These are phyloP conservation scores for Suhomyces vadensis DNA, from an alignment of 805 yeast genomes.

Conservation along the genomic window DNA sequence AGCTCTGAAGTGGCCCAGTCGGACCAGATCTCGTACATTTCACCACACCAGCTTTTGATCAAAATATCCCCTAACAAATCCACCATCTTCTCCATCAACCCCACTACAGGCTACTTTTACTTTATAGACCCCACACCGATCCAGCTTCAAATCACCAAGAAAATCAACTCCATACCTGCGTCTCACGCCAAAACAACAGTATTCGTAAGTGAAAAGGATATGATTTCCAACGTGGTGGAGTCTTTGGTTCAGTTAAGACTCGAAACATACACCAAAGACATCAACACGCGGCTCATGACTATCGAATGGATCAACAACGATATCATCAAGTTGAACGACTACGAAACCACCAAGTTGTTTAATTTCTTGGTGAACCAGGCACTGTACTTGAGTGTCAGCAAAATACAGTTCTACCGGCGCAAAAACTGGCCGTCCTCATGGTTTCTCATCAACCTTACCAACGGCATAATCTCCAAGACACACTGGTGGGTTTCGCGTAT, in stretches of 20 bases:
- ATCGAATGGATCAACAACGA: conserved; percentile 70
- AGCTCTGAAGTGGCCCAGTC: neutral
- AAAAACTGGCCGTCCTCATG: conserved; percentile 59
- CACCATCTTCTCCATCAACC: conserved; percentile 40
- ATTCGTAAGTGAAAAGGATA: conserved; percentile 31
- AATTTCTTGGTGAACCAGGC: conserved; percentile 29
- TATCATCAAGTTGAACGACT: conserved; percentile 49
- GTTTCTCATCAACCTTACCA: conserved; percentile 47
- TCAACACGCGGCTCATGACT: conserved; percentile 57
- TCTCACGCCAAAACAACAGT: conserved; percentile 18
- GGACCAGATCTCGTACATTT: conserved; percentile 16
- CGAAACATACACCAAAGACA: conserved; percentile 50
- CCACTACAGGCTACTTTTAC: conserved; percentile 42
- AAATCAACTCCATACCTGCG: conserved; percentile 29
- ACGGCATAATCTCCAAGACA: conserved; percentile 37
- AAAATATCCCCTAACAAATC: conserved; percentile 34
- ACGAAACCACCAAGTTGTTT: conserved; percentile 47
- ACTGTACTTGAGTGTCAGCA: conserved; percentile 14
- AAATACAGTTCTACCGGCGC: conserved; percentile 45
- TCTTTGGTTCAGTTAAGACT: conserved; percentile 48
- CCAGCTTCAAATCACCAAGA: conserved; percentile 32
- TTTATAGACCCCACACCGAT: conserved; percentile 40
- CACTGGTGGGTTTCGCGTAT: conserved; percentile 57
- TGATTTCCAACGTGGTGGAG: conserved; percentile 32
- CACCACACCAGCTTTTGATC: conserved; percentile 36